Evolutionary conservation across 371 early-diverging fungal species (phyloP).

Genomic region (Catenaria anguillulae): DNA sequence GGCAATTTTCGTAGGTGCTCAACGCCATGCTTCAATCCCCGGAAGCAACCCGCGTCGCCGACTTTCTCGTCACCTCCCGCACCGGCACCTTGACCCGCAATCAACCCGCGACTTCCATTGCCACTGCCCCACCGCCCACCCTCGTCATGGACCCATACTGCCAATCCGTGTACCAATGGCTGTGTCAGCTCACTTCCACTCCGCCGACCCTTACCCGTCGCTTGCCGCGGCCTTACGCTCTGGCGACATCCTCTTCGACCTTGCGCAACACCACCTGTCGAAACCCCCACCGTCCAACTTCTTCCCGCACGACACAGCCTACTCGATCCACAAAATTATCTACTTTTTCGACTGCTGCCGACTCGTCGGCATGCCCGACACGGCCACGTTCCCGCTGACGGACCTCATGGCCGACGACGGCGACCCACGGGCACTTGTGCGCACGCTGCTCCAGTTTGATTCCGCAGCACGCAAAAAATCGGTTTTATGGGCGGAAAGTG

Average conservation of each 20-base stretch:
- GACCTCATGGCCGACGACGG: slow-evolving; percentile 5
- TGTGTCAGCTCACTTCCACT: background rate
- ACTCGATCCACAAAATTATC: slow-evolving; percentile 4
- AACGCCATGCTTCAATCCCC: background rate
- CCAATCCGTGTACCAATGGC: background rate
- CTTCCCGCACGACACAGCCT: background rate
- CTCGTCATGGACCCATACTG: background rate
- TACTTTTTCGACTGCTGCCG: slow-evolving; percentile 7
- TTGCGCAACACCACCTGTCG: background rate
- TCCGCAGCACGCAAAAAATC: background rate
- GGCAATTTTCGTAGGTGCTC: background rate
- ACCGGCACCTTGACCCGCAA: background rate
- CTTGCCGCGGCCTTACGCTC: background rate
- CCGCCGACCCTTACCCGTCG: background rate
- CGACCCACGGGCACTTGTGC: background rate
- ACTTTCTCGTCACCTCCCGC: background rate
- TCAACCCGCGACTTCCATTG: background rate
- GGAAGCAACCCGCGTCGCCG: background rate
- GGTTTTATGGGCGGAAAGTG: background rate
- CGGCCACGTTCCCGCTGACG: slow-evolving; percentile 1
- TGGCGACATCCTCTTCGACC: background rate
- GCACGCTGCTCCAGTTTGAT: background rate
- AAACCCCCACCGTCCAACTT: background rate
- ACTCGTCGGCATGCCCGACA: background rate
- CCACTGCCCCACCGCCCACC: too few species aligned